Percentiles rank a stretch among this genome's conserved stretches.
Evolutionary conservation across 352 stramenopile genomes (phyloP).

Genomic region (Phytophthora ramorum): DNA sequence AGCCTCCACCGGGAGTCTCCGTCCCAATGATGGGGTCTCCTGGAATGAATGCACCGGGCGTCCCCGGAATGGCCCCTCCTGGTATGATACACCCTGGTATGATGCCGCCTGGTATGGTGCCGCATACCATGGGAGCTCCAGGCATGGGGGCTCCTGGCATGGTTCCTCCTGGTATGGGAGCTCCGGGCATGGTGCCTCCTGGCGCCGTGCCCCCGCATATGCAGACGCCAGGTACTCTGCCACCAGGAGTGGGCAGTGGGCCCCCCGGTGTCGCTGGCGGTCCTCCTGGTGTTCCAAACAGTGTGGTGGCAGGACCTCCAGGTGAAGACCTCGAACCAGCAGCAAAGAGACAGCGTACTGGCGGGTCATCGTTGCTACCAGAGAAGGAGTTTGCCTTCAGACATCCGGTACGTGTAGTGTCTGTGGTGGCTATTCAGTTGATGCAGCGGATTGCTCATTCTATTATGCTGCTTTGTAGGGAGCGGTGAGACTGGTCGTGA

Average conservation of each 20-base stretch:
- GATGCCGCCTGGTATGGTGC: slow-evolving; percentile 29
- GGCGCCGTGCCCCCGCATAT: slow-evolving; percentile 32
- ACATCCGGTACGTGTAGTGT: slow-evolving; percentile 64
- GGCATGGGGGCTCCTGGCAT: slow-evolving; percentile 28
- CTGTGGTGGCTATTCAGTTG: not conserved
- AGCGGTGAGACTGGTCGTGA: slow-evolving; percentile 69
- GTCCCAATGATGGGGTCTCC: slow-evolving; percentile 28
- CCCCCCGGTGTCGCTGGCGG: slow-evolving; percentile 43
- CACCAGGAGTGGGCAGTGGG: slow-evolving; percentile 27
- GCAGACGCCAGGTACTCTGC: slow-evolving; percentile 24
- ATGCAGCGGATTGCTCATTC: not conserved
- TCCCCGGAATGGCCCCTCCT: slow-evolving; percentile 20
- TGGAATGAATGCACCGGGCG: slow-evolving; percentile 22
- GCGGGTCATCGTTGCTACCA: slow-evolving; percentile 65
- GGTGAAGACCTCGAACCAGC: slow-evolving; percentile 56
- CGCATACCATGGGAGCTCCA: slow-evolving; percentile 29
- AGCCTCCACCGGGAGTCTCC: slow-evolving; percentile 22
- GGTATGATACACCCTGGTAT: slow-evolving; percentile 37
- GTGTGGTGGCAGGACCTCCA: slow-evolving; percentile 16
- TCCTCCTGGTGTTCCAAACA: slow-evolving; percentile 44
- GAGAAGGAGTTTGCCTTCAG: slow-evolving; percentile 81
- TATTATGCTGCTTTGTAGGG: slow-evolving; percentile 45
- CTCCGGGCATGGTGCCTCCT: slow-evolving; percentile 27
- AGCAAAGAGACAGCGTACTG: slow-evolving; percentile 76
- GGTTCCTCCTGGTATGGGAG: slow-evolving; percentile 33